Evolutionary conservation across 139 green algal species (phyloP), one percentile per base, ranked within the genome.

Genomic region (Desmodesmus armatus): DNA sequence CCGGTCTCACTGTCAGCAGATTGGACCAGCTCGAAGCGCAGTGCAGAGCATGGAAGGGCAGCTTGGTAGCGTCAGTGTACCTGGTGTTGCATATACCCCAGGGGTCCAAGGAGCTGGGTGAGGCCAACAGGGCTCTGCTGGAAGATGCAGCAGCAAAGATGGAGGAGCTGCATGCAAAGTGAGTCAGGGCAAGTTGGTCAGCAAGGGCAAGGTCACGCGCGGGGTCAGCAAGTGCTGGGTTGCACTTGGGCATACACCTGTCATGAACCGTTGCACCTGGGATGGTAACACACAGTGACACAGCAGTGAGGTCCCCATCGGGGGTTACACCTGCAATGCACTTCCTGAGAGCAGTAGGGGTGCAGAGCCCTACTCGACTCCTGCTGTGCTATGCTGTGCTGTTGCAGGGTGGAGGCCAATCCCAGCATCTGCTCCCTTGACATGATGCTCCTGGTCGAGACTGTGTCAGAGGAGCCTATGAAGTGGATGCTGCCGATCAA

Each of bases 1-100:
- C 78, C 3, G 60, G 60, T 25, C 41, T 84, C n/a, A 84, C 78
- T 11, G 39, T 66, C 6, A 65, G 62, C 60, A 41, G 78, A 4
- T 62, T 84, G 29, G 78, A 84, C 21, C 78, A 84, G 62, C 60
- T 84, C 13, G 60, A 75, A 44, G 58, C 58, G 25, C 78, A 84
- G 41, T 84, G 78, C 62, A 44, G 33, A 23, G 40, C 37, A 25
- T 84, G 78, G 78, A 63, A n/a, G 40, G 78, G 78, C 41, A 60
- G 40, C 7, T 39, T 84, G 13, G 60, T 27, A 23, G 78, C 78
- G 2, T 60, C 43, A 47, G 78, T 84, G 60, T 84, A 84, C 78
- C 37, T 84, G n/a, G 78, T 60, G 25, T 40, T 84, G 62, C 37
- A 65, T 3, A 60, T 44, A 15, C 31, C 31, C 13, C 5, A 15